A percentile compares a stretch with the other conserved stretches of the same genome.
Evolutionary conservation across 2,329 filamentous ascomycete species (phyloP).

Genomic region (Epichloe festucae): DNA sequence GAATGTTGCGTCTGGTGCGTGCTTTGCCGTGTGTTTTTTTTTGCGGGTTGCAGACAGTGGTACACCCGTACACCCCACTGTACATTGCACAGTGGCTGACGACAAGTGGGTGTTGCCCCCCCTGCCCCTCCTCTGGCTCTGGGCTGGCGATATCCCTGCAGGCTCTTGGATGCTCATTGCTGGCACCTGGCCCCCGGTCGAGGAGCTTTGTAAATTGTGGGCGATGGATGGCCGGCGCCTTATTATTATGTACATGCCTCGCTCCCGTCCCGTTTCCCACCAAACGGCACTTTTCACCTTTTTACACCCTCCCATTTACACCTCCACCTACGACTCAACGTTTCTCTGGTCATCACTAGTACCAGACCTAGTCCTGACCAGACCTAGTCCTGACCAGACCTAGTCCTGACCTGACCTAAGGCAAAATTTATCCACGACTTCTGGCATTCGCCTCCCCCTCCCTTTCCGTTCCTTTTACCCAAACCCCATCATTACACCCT

Average conservation of each 20-base stretch:
- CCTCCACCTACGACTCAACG: background rate
- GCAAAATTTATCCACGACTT: background rate
- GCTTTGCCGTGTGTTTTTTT: no score
- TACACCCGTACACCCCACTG: no score
- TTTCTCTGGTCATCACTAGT: background rate
- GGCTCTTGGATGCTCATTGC: no score
- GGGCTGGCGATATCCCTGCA: no score
- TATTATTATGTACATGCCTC: background rate
- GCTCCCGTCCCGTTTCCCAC: background rate
- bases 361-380: background rate
- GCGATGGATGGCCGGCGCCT: background rate
- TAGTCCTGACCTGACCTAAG: background rate
- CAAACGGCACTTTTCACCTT: background rate
- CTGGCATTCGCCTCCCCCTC: conserved; percentile 3
- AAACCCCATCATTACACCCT: conserved; percentile 10
- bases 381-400: background rate
- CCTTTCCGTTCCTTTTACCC: conserved; percentile 6
- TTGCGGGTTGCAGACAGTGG: no score
- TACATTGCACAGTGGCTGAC: no score
- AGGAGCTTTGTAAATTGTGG: no score
- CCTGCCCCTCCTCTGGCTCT: no score
- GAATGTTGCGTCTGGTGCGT: no score
- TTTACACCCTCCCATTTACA: background rate
- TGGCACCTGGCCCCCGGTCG: no score
- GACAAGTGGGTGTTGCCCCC: no score